Evolutionary conservation across 1,284 basidiomycete genomes (phyloP), one percentile per base, ranked within the genome.

Genomic region (Inonotus obliquus): DNA sequence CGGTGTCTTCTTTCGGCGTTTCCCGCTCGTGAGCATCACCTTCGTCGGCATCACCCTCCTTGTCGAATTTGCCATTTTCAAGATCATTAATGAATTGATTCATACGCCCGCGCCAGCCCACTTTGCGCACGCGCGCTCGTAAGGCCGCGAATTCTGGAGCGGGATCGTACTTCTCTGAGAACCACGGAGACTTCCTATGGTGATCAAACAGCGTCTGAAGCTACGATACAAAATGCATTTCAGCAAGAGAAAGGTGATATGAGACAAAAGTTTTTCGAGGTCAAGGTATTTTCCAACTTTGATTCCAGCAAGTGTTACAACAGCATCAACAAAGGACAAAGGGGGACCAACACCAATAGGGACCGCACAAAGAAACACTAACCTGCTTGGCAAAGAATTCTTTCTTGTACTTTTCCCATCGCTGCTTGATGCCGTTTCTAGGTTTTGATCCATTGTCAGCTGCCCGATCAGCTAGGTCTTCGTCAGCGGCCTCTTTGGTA

Each of bases 401-500:
- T 73, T 93, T 94, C 75, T 93, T 91, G 73, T 96, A 96, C 69
- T 91, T 91, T 74, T 96, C 94, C 85, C 93, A 96, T 57, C 85
- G 84, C 65, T 81, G 73, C 73, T 83, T 85, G 71, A 91, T 90
- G 54, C 89, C 88, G 72, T 93, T 88, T 61, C 89, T 83, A 67
- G 92, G 85, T 74, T 90, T 85, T 58, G 85, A 78, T 59, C 88
- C 90, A 69, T 90, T 85, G 67, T 91, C 89, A 13, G 89, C 89
- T 65, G 79, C 88, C 74, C 91, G 89, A 76, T 92, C 87, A 54
- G 85, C 84, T 61, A 79, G 84, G 69, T 92, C 91, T 73, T 92
- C 91, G 65, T 92, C 89, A 17, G 78, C 76, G 54, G 91, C 86
- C 70, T 87, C 82, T 64, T 89, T 84, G 6, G 93, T 90, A 69